Conservation (phyloP, 805 yeast species). For the Millerozyma miso region DNA sequence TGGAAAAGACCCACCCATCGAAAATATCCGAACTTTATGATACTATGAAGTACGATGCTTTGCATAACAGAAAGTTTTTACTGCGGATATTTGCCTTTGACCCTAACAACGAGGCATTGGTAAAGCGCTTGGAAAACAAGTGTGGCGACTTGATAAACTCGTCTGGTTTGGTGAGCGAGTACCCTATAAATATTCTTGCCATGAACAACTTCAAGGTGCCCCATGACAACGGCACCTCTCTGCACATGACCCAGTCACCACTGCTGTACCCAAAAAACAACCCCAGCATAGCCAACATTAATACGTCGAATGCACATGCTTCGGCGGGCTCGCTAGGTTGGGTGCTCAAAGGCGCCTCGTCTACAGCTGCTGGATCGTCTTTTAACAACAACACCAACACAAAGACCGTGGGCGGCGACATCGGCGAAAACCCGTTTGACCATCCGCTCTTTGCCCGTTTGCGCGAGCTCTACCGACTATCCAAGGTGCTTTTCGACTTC, state of each 20-base stretch:
- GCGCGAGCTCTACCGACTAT: conserved; percentile 82
- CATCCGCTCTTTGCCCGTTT: conserved; percentile 74
- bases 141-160: conserved; percentile 45
- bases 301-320: conserved; percentile 18
- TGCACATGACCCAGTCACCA: conserved; percentile 1
- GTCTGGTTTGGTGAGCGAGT: conserved; percentile 58
- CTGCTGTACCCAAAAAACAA: conserved; percentile 14
- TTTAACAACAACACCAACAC: conserved; percentile 14
- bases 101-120: conserved; percentile 36
- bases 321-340: conserved; percentile 71
- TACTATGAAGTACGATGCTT: conserved; percentile 97
- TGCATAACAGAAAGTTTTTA: conserved; percentile 88
- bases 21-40: conserved; percentile 95
- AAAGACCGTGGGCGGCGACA: conserved; percentile 8
- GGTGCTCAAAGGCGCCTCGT: conserved; percentile 50
- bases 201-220: conserved; percentile 72
- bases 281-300: conserved; percentile 16
- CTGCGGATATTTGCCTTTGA: conserved; percentile 74
- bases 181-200: conserved; percentile 70
- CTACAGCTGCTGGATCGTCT: conserved; percentile 10
- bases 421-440: conserved; percentile 53
- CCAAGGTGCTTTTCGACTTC: conserved; percentile 92
- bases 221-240: conserved; percentile 23
- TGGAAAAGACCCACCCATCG: conserved; percentile 96
- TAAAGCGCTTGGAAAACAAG: conserved; percentile 32